Base-by-base conservation (phyloP, 331 rosid species). In the Erythrophleum ivorense region DNA sequence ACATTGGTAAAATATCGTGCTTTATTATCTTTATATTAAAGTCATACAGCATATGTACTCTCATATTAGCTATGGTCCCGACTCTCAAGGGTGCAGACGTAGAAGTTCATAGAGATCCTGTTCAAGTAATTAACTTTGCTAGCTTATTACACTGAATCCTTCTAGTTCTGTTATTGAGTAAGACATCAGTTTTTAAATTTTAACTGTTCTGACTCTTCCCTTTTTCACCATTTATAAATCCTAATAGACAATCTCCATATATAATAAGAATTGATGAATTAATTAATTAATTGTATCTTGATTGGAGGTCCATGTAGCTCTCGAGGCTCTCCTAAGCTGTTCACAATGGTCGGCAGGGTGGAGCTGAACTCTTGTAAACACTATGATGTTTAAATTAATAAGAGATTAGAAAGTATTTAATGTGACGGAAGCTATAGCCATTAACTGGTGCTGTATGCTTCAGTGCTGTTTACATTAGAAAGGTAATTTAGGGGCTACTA, bases 401-500 rank as follows among this genome's bases (percentile, higher is more conserved):
- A 24, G 36, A 59, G 10, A 18, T 59, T 1, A 24, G 66, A 24
- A 6, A 59, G 38, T 24, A 9, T 59, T 10, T 60, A 60, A 7
- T 31, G 29, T 24, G 29, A 24, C 29, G 29, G 29, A 24, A 24
- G 29, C 29, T 24, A 24, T 24, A 29, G 38, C 6, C 65, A 59
- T 9, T 29, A 59, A 10, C 16, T 24, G 65, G 34, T 29, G 2
- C 36, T 21, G 8, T 10, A 59, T 59, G 65, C 65, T 70, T 80
- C 10, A 46, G 62, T 18, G 36, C 14, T 62, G 29, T 45, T 71
- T 74, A 64, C 71, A 60, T 67, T 48, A 74, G 34, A 84, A 89
- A 85, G 87, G 86, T 36, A 34, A 80, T 57, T 80, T 31, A 21
- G 65, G 84, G 81, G 84, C 81, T 79, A 75, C 71, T 83, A 82